Percentiles rank a stretch among this genome's conserved stretches.
Evolutionary conservation across 2,329 filamentous ascomycete species (phyloP).

Genomic region (Coniochaeta prunicola): DNA sequence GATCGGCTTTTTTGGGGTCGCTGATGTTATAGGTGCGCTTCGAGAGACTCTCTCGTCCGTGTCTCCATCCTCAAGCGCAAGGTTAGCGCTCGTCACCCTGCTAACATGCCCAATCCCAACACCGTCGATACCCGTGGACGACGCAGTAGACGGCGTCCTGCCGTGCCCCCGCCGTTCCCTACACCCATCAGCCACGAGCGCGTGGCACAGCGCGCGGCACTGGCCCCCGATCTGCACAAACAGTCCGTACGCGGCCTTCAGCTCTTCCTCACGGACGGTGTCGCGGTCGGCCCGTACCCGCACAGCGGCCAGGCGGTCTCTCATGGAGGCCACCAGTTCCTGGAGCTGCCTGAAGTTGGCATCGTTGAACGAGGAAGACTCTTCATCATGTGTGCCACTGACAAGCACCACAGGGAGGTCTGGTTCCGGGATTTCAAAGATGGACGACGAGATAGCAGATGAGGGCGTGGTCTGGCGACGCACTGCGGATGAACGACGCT

Average conservation of each 20-base stretch:
- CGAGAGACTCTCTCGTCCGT: background rate
- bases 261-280: background rate
- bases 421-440: background rate
- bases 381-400: background rate
- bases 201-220: background rate
- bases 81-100: background rate
- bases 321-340: conserved; percentile 13
- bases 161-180: background rate
- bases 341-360: conserved; percentile 18
- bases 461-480: background rate
- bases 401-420: background rate
- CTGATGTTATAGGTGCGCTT: conserved; percentile 3
- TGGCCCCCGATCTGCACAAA: background rate
- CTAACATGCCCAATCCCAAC: background rate
- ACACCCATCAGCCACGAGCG: background rate
- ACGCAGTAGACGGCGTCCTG: background rate
- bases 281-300: conserved; percentile 7
- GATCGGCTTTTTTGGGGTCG: conserved; percentile 17
- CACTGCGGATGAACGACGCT: background rate
- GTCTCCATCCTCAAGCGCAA: background rate
- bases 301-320: background rate
- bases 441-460: background rate
- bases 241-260: background rate
- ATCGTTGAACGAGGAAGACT: conserved; percentile 9
- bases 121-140: background rate